phyloP scores from a whole-genome alignment of 805 yeast species.

The Candida dendrica region DNA sequence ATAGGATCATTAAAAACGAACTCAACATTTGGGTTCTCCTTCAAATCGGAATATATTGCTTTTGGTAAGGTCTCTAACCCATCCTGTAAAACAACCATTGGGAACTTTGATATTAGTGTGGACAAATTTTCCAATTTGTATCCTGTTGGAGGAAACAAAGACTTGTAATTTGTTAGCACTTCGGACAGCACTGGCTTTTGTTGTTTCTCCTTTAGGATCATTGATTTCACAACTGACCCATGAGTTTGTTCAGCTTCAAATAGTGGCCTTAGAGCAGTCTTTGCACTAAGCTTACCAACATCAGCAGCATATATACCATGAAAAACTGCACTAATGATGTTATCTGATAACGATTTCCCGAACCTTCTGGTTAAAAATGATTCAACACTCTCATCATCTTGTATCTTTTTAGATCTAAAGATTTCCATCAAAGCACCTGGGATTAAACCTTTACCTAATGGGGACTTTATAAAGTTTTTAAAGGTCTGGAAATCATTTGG shows the following conservation, averaged over 20 bases:
- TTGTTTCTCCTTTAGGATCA: constrained; percentile 24
- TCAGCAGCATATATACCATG: constrained; percentile 95
- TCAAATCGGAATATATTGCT: constrained; percentile 31
- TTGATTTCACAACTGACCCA: constrained; percentile 50
- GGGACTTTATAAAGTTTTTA: constrained; percentile 29
- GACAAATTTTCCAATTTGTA: constrained; percentile 29
- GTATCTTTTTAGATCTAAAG: constrained; percentile 24
- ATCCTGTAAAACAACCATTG: constrained; percentile 50
- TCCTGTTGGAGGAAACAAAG: constrained; percentile 30
- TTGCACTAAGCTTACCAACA: constrained; percentile 54
- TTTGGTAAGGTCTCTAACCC: constrained; percentile 53
- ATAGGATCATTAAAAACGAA: constrained; percentile 25
- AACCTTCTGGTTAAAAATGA: constrained; percentile 64
- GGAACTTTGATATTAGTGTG: constrained; percentile 39
- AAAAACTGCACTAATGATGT: constrained; percentile 71
- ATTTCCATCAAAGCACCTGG: constrained; percentile 45
- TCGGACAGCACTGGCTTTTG: constrained; percentile 14
- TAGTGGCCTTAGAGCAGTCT: constrained; percentile 48
- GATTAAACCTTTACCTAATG: constrained; percentile 37
- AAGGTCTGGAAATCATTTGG: constrained; percentile 37
- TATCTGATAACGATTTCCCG: constrained; percentile 43
- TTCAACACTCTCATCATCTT: constrained; percentile 65
- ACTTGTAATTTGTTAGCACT: constrained; percentile 30
- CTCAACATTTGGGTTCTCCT: constrained; percentile 31
- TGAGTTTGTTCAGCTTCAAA: constrained; percentile 49